Conservation (phyloP, 176 grass and related monocot species). For the Eleusine indica region DNA sequence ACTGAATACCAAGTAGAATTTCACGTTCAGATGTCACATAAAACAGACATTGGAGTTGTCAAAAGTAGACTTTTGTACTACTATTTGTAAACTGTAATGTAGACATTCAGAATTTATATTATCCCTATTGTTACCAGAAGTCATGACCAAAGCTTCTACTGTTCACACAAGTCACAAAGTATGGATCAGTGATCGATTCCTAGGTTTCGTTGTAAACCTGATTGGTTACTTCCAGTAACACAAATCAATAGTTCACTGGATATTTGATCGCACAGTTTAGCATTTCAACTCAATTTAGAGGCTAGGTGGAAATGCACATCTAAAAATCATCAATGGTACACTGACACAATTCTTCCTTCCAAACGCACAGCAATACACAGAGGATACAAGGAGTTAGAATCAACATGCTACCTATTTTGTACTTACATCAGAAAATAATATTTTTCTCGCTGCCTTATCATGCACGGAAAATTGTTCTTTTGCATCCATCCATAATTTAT, state of each 20-base stretch:
- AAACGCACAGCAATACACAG: not conserved
- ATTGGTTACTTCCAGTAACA: no score
- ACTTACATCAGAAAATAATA: constrained; percentile 26
- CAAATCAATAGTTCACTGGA: no score
- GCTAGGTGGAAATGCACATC: not conserved
- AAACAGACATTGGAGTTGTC: not conserved
- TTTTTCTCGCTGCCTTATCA: not conserved
- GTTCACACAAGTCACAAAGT: no score
- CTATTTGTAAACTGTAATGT: not conserved
- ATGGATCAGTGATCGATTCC: no score
- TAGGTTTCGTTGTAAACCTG: no score
- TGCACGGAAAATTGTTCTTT: not conserved
- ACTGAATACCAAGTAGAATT: not conserved
- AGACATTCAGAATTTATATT: not conserved
- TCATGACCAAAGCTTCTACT: no score
- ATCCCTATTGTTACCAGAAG: no score
- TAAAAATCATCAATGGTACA: constrained; percentile 23
- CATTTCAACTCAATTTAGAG: not conserved
- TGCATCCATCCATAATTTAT: constrained; percentile 26
- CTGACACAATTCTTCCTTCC: not conserved
- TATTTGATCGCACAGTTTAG: not conserved
- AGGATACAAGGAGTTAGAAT: constrained; percentile 20
- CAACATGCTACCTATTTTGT: constrained; percentile 14
- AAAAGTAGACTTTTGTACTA: not conserved
- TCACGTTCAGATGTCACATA: not conserved